Evolutionary conservation across 2,329 filamentous ascomycete species (phyloP), one percentile per base, ranked within the genome.

Genomic region (Ceratocystis papillata): DNA sequence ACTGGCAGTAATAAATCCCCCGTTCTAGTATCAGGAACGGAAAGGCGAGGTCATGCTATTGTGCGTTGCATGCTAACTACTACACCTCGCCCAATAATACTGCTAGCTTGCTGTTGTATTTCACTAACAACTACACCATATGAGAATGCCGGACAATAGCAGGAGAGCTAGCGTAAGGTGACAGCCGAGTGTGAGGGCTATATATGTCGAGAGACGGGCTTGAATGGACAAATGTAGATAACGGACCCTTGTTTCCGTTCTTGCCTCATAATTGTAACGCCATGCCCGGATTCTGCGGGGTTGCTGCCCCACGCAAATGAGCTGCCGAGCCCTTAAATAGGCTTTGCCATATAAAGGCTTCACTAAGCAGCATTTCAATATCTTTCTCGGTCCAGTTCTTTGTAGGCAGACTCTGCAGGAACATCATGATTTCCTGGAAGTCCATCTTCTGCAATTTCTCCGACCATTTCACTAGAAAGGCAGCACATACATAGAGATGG

Each of bases 391-490:
- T 96, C 94, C 94, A 99, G 65, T 87, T 83, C 71, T 88, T 87
- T 5, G 95, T 99, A 2, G 95, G 94, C 67, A 99, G 79, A 57
- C 90, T 89, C 77, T 99, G 94, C 65, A 99, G 79, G 74, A 99
- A 99, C 93, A 99, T 99, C 92, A 99, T 96, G 68, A 96, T 87
- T 75, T 96, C 93, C 78, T 97, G 83, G 70, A 97, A 97, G 75
- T 99, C 94, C 93, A 97, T 97, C 75, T 91, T 94, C 68, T 93
- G 83, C 59, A 99, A 81, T 74, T 95, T 90, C 70, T 94, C 88
- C 5, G 93, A 96, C 95, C 95, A 99, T 76, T 99, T 99, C 64
- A 97, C 94, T 30, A 99, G 80, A 74, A 99, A 97, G 4, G 94
- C 94, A 28, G 94, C 94, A 75, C 95, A 99, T 48, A 99, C 94